Percentiles rank a stretch among this genome's conserved stretches.
Evolutionary conservation across 768 basidiomycete species (phyloP).

Genomic region (Termitomyces sp.): DNA sequence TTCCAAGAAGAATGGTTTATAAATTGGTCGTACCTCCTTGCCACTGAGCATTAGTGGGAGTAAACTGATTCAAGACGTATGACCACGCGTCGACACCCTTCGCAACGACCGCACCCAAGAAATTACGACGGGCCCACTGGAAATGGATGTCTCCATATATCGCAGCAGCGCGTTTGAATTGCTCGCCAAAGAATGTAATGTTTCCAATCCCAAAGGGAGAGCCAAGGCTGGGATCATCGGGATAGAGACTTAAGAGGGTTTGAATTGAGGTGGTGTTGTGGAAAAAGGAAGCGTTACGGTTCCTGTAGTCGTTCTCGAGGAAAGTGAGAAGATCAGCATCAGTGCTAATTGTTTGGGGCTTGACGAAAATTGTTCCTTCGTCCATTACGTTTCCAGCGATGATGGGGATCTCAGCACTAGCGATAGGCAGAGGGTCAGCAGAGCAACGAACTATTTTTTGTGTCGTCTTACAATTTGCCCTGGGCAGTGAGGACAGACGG

Average conservation of each 20-base stretch:
- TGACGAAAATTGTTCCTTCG: conserved; percentile 19
- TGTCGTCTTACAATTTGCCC: conserved; percentile 14
- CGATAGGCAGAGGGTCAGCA: background rate
- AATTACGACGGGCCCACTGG: conserved; percentile 18
- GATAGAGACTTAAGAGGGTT: conserved; percentile 33
- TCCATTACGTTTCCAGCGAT: conserved; percentile 17
- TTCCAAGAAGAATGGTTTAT: background rate
- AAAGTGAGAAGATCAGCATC: conserved; percentile 15
- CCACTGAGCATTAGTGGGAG: conserved; percentile 10
- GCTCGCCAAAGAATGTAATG: conserved; percentile 27
- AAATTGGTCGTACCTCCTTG: conserved; percentile 12
- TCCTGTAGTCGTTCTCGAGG: conserved; percentile 18
- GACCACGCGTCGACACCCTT: conserved; percentile 15
- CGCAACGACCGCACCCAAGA: conserved; percentile 4
- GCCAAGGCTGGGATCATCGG: conserved; percentile 34
- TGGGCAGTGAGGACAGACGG: conserved; percentile 17
- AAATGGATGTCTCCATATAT: conserved; percentile 19
- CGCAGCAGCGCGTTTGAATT: conserved; percentile 18
- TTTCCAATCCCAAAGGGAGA: conserved; percentile 42
- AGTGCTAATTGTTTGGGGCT: conserved; percentile 14
- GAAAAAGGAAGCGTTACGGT: conserved; percentile 17
- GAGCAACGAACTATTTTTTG: background rate
- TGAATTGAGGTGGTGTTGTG: conserved; percentile 15
- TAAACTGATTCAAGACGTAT: conserved; percentile 12
- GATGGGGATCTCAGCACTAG: conserved; percentile 17